Conservation (phyloP, 305 asterid genomes). For the Plantago lanceolata region DNA sequence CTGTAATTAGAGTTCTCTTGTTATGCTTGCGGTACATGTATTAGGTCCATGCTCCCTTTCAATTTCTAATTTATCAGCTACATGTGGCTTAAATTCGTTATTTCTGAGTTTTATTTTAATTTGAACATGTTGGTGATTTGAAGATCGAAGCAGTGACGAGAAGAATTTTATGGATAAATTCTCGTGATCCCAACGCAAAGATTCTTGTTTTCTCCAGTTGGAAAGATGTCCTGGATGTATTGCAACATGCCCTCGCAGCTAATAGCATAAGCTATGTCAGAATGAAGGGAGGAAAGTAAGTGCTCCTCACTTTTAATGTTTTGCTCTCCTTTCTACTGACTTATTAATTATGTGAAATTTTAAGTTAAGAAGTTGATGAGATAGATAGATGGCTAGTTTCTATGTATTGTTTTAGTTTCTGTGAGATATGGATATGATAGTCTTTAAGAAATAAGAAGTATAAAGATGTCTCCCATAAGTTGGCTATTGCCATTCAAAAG, state of each 20-base stretch:
- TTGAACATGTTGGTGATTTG: conserved; percentile 25
- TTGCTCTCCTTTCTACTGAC: background rate
- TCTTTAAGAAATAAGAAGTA: no score
- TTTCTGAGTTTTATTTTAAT: conserved; percentile 15
- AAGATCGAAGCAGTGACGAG: conserved; percentile 92
- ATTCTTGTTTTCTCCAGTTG: conserved; percentile 88
- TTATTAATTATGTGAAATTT: background rate
- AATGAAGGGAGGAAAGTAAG: conserved; percentile 97
- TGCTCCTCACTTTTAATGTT: conserved; percentile 12
- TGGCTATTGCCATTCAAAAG: no score
- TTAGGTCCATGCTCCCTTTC: conserved; percentile 9
- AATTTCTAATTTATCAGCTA: conserved; percentile 6
- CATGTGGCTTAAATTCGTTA: conserved; percentile 3
- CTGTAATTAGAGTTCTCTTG: background rate
- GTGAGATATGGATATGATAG: no score
- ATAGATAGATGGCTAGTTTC: no score
- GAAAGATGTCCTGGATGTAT: conserved; percentile 95
- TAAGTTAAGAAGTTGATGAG: no score
- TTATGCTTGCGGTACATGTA: background rate
- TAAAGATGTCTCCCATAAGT: no score
- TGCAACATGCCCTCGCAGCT: conserved; percentile 83
- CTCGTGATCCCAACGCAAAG: conserved; percentile 55
- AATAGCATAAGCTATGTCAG: conserved; percentile 67
- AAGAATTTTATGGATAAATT: conserved; percentile 75
- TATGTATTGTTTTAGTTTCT: no score